Base-by-base conservation (phyloP, 352 stramenopile genomes). In the Phytophthora foliorum region DNA sequence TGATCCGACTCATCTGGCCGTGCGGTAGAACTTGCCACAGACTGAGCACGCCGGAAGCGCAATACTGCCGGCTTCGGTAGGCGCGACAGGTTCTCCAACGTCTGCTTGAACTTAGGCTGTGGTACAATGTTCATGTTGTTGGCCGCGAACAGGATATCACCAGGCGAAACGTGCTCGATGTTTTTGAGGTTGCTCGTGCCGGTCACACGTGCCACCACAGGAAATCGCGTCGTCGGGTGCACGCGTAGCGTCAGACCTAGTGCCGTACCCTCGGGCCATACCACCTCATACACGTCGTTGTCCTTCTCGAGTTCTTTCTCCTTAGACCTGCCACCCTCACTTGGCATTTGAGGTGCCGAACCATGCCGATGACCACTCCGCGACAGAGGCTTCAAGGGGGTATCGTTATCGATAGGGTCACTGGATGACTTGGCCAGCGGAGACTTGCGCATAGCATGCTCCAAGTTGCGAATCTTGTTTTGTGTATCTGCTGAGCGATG, bases 31-130 rank as follows among this genome's bases (percentile, higher is more conserved):
- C 74, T 69, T 0, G 68, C 55, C 6, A 80, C 69, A 3, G 82
- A 68, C 13, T 77, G 81, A 13, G 78, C 74, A 54, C 82, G 72
- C 11, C 84, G 74, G 52, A 93, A 93, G 21, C 81, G 85, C 67
- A 93, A 66, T 17, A 91, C 73, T 29, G 83, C 84, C 9, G 85
- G 85, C 61, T 93, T 93, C 31, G 85, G 85, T 14, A 93, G 69
- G 19, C 86, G 85, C 16, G 79, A 89, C 29, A 93, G 52, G 60
- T 90, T 88, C 62, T 90, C 82, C 17, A 93, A 72, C 8, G 85
- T 93, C 59, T 93, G 83, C 60, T 93, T 93, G 60, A 93, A 91
- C 65, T 93, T 93, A 4, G 82, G 58, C 62, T 93, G 85, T 9
- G 85, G 85, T 6, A 90, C 67, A 68, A 93, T 89, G 56, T 77